Evolutionary conservation across 176 grass and related monocot species (phyloP).

Genomic region (Carex cristatella): DNA sequence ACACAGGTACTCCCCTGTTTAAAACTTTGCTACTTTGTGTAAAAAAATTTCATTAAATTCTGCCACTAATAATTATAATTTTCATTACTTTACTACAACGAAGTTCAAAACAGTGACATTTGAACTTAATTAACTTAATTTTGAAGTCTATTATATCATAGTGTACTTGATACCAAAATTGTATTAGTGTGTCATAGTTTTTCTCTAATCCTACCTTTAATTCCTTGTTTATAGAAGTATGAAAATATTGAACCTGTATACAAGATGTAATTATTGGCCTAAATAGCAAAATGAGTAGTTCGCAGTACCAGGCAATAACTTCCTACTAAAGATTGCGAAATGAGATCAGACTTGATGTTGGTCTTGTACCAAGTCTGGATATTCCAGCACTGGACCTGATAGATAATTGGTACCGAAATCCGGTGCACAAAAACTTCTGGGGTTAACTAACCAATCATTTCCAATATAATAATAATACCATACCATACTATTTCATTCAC

Average conservation of each 20-base stretch:
- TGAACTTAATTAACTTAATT: neutral
- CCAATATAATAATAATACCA: too few species aligned
- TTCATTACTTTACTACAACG: neutral
- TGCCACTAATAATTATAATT: neutral
- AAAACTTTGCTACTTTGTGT: neutral
- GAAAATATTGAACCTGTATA: neutral
- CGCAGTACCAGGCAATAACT: neutral
- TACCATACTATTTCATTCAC: neutral
- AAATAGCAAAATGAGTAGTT: neutral
- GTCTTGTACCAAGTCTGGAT: neutral
- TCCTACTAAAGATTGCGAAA: neutral
- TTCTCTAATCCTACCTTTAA: neutral
- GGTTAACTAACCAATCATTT: neutral
- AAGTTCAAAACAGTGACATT: too few species aligned
- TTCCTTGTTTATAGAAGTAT: neutral
- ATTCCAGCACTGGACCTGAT: neutral
- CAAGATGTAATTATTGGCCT: neutral
- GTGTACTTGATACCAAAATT: neutral
- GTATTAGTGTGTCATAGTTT: neutral
- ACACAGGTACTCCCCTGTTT: constrained; percentile 29
- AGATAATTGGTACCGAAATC: neutral
- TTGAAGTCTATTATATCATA: neutral
- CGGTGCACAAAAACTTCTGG: neutral
- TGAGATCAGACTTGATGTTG: neutral
- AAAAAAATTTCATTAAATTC: neutral